These are phyloP conservation scores for Diaporthe sp. DNA, from an alignment of 2,329 filamentous ascomycete genomes.

Conservation along the genomic window DNA sequence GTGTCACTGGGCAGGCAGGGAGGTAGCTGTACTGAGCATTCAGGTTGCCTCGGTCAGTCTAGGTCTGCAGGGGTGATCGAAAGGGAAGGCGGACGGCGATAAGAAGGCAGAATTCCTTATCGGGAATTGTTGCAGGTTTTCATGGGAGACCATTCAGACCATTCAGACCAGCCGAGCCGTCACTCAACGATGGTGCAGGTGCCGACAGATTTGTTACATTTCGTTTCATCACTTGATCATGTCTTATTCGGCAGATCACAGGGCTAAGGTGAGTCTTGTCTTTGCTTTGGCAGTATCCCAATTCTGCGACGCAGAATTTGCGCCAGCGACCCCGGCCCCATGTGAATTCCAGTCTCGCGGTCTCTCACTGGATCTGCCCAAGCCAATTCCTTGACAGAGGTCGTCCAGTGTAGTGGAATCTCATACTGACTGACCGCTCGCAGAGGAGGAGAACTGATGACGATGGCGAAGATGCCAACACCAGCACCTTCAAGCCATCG, in stretches of 20 bases:
- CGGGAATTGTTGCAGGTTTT: slow-evolving; percentile 33
- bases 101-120: slow-evolving; percentile 32
- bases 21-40: background rate
- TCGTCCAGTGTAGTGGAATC: slow-evolving; percentile 38
- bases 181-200: background rate
- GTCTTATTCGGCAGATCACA: slow-evolving; percentile 33
- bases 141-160: background rate
- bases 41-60: background rate
- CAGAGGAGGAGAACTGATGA: slow-evolving; percentile 67
- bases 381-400: background rate
- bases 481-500: slow-evolving; percentile 76
- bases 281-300: background rate
- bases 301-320: background rate
- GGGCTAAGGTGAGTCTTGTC: slow-evolving; percentile 41
- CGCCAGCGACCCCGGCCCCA: slow-evolving; percentile 17
- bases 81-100: slow-evolving; percentile 24
- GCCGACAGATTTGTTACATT: background rate
- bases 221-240: slow-evolving; percentile 17
- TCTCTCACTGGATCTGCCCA: background rate
- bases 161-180: background rate
- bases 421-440: slow-evolving; percentile 16
- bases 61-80: background rate
- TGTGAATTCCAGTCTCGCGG: slow-evolving; percentile 16
- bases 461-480: slow-evolving; percentile 49
- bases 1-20: background rate